Base-by-base conservation (phyloP, 169 alveolate genomes). In the Plasmodium adleri region DNA sequence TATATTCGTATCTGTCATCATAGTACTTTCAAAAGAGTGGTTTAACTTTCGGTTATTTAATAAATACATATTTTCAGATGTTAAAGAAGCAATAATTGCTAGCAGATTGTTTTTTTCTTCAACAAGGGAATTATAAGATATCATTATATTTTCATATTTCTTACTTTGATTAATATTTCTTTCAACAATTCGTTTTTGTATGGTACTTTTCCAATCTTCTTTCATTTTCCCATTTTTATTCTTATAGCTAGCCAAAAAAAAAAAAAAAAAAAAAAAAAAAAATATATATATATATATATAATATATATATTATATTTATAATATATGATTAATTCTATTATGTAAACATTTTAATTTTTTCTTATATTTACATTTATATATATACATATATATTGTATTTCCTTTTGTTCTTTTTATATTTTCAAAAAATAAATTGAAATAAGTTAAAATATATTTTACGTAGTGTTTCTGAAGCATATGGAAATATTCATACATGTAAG, bases 41-140 rank as follows among this genome's bases (percentile, higher is more conserved):
- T 68, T 22, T 7, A 64, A 28, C 10, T 66, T 67, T 26, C 54
- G 26, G 5, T 52, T 59, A 78, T 78, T 78, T 49, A 13, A 60
- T 58, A 78, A 17, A 15, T 49, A 78, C 28, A 78, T 70, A 45
- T 78, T 78, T 24, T 78, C 78, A 26, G 89, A 78, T 0, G 89
- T 64, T 8, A 64, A 78, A 9, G 89, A 78, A 15, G 89, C 89
- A 13, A 78, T 78, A 71, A 78, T 66, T 32, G 89, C 89, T 32
- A 70, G 39, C 47, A 78, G 56, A 64, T 78, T 78, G 28, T 78
- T 78, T 78, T 78, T 78, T 66, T 78, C 89, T 50, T 78, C 89
- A 67, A 78, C 89, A 50, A 78, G 62, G 26, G 78, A 28, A 58
- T 78, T 78, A 45, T 78, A 78, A n/a, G 89, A 56, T 22, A 7